A percentile compares a stretch with the other conserved stretches of the same genome.
Conservation (phyloP, 2,329 filamentous ascomycete genomes). For the Tricladium varicosporioides region DNA sequence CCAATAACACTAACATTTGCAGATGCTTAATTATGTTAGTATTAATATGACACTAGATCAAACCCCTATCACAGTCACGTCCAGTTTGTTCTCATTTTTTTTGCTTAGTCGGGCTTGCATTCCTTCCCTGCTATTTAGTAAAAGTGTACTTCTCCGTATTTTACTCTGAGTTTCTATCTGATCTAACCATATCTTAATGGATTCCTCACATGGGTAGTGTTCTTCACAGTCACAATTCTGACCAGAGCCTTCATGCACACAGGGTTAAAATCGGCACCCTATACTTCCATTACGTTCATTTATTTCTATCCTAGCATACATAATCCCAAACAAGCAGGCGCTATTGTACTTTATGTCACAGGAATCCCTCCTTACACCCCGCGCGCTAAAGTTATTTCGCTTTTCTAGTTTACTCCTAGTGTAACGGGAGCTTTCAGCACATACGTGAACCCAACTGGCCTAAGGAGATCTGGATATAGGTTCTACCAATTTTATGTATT, state of each 20-base stretch:
- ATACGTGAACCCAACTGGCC: conserved; percentile 46
- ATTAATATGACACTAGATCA: conserved; percentile 21
- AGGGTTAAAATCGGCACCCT: conserved; percentile 24
- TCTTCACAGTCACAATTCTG: conserved; percentile 28
- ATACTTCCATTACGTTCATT: conserved; percentile 37
- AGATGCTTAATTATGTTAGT: conserved; percentile 22
- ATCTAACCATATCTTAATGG: too few relatives aligned
- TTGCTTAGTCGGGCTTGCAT: conserved; percentile 48
- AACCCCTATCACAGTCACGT: conserved; percentile 29
- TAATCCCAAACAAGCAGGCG: conserved; percentile 54
- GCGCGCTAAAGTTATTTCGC: conserved; percentile 38
- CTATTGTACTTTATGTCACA: conserved; percentile 41
- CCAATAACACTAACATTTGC: background rate
- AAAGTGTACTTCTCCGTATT: conserved; percentile 14
- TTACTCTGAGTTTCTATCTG: too few relatives aligned
- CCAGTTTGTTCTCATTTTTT: conserved; percentile 26
- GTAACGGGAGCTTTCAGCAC: conserved; percentile 35
- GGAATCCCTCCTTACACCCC: conserved; percentile 42
- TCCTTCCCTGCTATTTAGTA: conserved; percentile 37
- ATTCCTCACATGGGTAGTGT: conserved; percentile 33
- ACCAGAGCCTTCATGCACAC: conserved; percentile 21
- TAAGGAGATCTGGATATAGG: conserved; percentile 36
- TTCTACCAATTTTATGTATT: conserved; percentile 42
- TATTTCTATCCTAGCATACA: conserved; percentile 45
- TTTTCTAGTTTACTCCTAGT: conserved; percentile 41